Evolutionary conservation across 2,329 filamentous ascomycete species (phyloP).

Genomic region (Pseudocercospora ulei): DNA sequence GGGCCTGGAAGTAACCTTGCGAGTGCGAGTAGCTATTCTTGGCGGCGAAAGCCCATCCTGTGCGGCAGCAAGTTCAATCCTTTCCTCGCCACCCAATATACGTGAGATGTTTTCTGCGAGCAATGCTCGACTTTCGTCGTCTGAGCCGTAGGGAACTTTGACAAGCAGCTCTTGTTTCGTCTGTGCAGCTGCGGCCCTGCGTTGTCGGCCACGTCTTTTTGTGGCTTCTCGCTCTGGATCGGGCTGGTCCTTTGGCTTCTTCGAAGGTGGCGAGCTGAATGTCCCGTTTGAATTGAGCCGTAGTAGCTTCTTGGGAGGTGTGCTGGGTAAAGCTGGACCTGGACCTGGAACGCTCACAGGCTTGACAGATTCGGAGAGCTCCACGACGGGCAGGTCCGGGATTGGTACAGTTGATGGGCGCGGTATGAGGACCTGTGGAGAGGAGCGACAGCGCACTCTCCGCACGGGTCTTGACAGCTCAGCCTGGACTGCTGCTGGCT

Average conservation of each 20-base stretch:
- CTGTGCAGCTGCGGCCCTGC: constrained; percentile 23
- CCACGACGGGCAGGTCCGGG: not conserved
- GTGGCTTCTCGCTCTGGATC: constrained; percentile 18
- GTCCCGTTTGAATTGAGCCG: constrained; percentile 41
- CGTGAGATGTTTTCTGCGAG: constrained; percentile 54
- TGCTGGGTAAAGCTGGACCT: constrained; percentile 13
- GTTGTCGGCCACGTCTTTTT: constrained; percentile 28
- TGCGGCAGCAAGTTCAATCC: constrained; percentile 1
- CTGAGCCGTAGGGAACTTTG: constrained; percentile 45
- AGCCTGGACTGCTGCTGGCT: not conserved
- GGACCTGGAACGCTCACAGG: constrained; percentile 7
- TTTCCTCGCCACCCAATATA: constrained; percentile 45
- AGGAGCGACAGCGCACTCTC: constrained; percentile 2
- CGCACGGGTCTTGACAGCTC: not conserved
- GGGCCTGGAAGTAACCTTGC: too few species aligned
- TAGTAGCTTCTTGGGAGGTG: constrained; percentile 34
- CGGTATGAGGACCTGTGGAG: constrained; percentile 22
- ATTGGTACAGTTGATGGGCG: constrained; percentile 21
- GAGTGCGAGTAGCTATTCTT: constrained; percentile 9
- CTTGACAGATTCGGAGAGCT: not conserved
- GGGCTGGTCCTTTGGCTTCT: constrained; percentile 24
- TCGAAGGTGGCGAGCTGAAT: constrained; percentile 38
- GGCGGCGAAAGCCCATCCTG: constrained; percentile 7
- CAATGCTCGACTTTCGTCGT: constrained; percentile 39
- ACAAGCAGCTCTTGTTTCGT: constrained; percentile 24